phyloP scores from a whole-genome alignment of 2,329 filamentous ascomycete genomes.

The Alternaria rosae region DNA sequence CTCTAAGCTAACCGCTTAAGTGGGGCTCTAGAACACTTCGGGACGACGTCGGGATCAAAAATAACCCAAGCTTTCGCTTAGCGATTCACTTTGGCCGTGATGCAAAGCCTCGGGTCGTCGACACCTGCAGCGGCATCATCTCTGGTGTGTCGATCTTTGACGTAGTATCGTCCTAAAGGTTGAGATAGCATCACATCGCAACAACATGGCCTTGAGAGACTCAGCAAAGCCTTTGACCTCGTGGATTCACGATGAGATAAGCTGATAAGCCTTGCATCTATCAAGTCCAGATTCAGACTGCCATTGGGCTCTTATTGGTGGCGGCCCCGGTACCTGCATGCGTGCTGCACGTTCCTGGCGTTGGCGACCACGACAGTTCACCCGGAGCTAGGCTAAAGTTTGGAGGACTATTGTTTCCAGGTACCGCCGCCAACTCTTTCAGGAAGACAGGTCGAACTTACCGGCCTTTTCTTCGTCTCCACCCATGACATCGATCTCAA shows the following conservation, averaged over 20 bases:
- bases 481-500: conserved; percentile 11
- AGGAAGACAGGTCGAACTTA: conserved; percentile 9
- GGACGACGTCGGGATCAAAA: conserved; percentile 10
- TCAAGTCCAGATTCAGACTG: not conserved
- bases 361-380: conserved; percentile 10
- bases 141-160: not conserved
- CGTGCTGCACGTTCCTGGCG: conserved; percentile 10
- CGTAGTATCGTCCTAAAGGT: not conserved
- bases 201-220: not conserved
- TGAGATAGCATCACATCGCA: not conserved
- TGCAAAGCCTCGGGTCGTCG: not conserved
- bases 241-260: not conserved
- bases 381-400: conserved; percentile 15
- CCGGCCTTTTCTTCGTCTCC: conserved; percentile 9
- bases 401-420: conserved; percentile 11
- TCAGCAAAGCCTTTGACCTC: not conserved
- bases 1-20: conserved; percentile 10
- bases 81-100: not conserved
- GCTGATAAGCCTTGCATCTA: not conserved
- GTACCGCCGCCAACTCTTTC: conserved; percentile 7
- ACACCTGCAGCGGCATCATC: not conserved
- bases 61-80: conserved; percentile 20
- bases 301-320: not conserved
- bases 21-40: conserved; percentile 11
- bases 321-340: conserved; percentile 6